Evolutionary conservation across 2,329 filamentous ascomycete genomes (phyloP), one percentile per base, ranked within the genome.

Genomic region (Fusarium sp.): DNA sequence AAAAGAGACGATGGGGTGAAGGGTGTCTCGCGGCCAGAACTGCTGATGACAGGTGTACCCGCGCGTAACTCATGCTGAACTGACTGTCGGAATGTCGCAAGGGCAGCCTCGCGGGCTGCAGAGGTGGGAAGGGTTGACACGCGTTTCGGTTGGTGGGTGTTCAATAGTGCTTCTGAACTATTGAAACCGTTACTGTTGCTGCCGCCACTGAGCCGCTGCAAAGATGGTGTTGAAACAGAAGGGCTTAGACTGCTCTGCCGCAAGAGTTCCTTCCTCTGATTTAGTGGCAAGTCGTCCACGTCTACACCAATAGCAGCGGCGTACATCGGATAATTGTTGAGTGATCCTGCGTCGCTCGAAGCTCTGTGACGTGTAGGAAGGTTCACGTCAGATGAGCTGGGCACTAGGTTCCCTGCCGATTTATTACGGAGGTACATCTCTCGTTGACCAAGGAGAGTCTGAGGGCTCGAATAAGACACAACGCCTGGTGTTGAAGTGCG

Each of bases 201-300:
- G 35, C 72, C 73, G 39, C 80, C 81, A 26, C 74, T 72, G 28
- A 73, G 69, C n/a, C 76, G 77, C 28, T 74, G 61, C 35, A 77
- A 73, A 22, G 67, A 70, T 18, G 73, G 73, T 10, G 74, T 71
- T n/a, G 80, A 75, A 78, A 74, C 57, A 17, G 77, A 75, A 45
- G 77, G 72, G 71, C 83, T 80, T 54, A 84, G 70, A 76, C 85
- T 87, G 71, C 80, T 86, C 47, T 89, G 87, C 38, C 88, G 89
- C 63, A 93, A 89, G 35, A 93, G 81, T 51, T 89, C 83, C 63
- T 87, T 88, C 48, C 93, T 90, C 76, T 93, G 89, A 47, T 90
- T 92, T 24, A 96, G 86, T 1, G 93, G 91, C 74, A 96, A 86
- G 63, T 95, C 89, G 69, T 95, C 93, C 4, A 87, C 84, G 73